A percentile compares a stretch with the other conserved stretches of the same genome.
Evolutionary conservation across 495 filamentous ascomycete species (phyloP).

Genomic region (Penicillium coprophilum): DNA sequence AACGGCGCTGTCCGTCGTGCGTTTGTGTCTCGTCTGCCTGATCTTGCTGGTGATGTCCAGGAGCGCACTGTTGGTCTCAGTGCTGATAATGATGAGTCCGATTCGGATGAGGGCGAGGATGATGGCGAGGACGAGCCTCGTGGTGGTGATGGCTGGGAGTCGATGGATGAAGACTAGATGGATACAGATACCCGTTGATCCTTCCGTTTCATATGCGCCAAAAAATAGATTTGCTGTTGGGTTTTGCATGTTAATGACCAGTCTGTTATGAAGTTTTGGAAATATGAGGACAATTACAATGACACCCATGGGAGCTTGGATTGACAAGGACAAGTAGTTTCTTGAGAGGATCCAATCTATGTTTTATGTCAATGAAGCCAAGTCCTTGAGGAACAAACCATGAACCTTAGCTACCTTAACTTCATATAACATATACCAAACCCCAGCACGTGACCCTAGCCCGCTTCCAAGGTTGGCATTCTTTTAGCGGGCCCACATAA

Average conservation of each 20-base stretch:
- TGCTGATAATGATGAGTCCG: constrained; percentile 62
- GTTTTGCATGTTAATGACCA: constrained; percentile 16
- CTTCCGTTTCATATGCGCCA: constrained; percentile 18
- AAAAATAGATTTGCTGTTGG: constrained; percentile 29
- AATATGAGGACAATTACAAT: constrained; percentile 6
- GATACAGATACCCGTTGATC: constrained; percentile 31
- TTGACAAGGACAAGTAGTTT: no score
- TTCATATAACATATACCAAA: no score
- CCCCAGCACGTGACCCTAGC: no score
- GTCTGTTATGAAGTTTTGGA: constrained; percentile 11
- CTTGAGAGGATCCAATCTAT: no score
- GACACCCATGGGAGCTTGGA: neutral
- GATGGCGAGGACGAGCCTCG: constrained; percentile 45
- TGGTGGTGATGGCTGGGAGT: constrained; percentile 70
- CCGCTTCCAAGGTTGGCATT: neutral
- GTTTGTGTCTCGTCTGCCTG: constrained; percentile 71
- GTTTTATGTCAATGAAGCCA: no score
- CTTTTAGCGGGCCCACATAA: neutral
- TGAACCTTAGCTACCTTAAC: no score
- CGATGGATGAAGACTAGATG: constrained; percentile 79
- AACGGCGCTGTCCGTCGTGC: constrained; percentile 84
- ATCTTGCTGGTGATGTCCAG: constrained; percentile 60
- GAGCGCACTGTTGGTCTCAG: constrained; percentile 76
- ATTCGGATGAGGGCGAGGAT: constrained; percentile 59
- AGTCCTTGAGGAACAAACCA: no score